Evolutionary conservation across 2,329 filamentous ascomycete species (phyloP), one percentile per base, ranked within the genome.

Genomic region (Pochonia chlamydosporia): DNA sequence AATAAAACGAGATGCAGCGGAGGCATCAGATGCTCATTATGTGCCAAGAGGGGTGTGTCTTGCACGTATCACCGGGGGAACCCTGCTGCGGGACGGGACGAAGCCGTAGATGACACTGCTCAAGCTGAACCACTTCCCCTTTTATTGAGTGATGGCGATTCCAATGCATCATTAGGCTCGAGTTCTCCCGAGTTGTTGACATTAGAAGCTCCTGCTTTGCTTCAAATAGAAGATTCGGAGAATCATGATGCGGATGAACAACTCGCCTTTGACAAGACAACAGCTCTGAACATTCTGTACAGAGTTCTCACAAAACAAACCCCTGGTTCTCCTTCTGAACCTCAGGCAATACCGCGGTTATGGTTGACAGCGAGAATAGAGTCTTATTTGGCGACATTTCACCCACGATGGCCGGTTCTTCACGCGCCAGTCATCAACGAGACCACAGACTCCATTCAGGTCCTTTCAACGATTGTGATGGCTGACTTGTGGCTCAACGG

Each of bases 1-100:
- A 71, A 66, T 49, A 74, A 73, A 56, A 70, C 66, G 2, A 71
- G 69, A 49, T 73, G 71, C 43, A 64, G 70, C 48, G 71, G 71
- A 2, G 65, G 67, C 11, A 47, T 55, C 2, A 61, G 59, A 21
- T 73, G 71, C 39, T 61, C 63, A 1, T 63, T 67, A 2, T 73
- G 70, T 40, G 51, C 53, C 4, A 72, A 69, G 51, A 61, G 65
- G 47, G 62, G 61, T 2, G 61, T 70, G 16, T 51, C 52, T 14
- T 73, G 71, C 49, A 65, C 61, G 0, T 73, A 68, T 35, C 57
- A 59, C 13, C 58, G 62, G 4, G 50, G 35, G 11, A 39, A 40
- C 18, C 13, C 10, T 11, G 33, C 24, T 18, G 40, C 21, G 16
- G 14, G 18, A 40, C n/a, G 44, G 30, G 50, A 52, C 16, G 35